These are phyloP conservation scores for Globisporangium nagaii DNA, from an alignment of 352 stramenopile species.

Conservation along the genomic window DNA sequence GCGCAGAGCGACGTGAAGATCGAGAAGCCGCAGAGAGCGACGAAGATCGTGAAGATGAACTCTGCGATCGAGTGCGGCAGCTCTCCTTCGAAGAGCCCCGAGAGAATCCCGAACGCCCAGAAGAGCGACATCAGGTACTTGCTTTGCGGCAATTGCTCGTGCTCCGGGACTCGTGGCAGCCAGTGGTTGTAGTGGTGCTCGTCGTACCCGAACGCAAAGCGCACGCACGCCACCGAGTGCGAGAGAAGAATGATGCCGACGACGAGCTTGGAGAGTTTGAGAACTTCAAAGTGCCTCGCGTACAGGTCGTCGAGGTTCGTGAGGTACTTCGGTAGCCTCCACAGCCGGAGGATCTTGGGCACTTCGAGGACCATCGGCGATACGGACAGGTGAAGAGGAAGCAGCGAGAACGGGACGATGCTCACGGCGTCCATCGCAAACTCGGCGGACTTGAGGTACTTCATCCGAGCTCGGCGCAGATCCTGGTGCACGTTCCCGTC, in stretches of 20 bases:
- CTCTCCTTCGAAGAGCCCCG: conserved; percentile 66
- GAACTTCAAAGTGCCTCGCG: conserved; percentile 50
- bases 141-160: too few species aligned
- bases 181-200: conserved; percentile 38
- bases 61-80: conserved; percentile 36
- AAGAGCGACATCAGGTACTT: too few species aligned
- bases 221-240: conserved; percentile 51
- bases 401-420: conserved; percentile 35
- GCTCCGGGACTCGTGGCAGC: conserved; percentile 26
- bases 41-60: conserved; percentile 61
- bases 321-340: conserved; percentile 39
- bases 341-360: conserved; percentile 39
- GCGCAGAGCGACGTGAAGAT: conserved; percentile 65
- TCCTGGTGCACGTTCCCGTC: conserved; percentile 66
- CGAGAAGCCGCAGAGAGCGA: conserved; percentile 63
- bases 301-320: conserved; percentile 55
- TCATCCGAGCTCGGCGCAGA: conserved; percentile 22
- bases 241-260: conserved; percentile 44
- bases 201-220: conserved; percentile 58
- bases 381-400: conserved; percentile 1
- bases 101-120: conserved; percentile 63
- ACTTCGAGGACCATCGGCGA: conserved; percentile 24
- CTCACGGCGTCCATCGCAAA: conserved; percentile 48
- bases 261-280: conserved; percentile 48
- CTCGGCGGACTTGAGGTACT: conserved; percentile 41